A percentile compares a stretch with the other conserved stretches of the same genome.
Conservation (phyloP, 2,329 filamentous ascomycete genomes). For the Aspergillus felis region DNA sequence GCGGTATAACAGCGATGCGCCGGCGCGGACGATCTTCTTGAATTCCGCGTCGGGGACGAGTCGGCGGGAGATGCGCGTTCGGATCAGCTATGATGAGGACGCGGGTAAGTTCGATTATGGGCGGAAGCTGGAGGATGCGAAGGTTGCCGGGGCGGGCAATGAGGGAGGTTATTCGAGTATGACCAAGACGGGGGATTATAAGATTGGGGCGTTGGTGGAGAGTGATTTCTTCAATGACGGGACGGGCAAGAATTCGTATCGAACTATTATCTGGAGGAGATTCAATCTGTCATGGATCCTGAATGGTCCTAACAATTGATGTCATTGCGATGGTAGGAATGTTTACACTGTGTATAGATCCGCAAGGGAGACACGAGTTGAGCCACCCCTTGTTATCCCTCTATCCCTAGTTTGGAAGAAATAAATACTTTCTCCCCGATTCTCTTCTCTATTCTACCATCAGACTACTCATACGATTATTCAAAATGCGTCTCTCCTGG, state of each 20-base stretch:
- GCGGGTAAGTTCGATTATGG: constrained; percentile 4
- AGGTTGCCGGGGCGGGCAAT: background rate
- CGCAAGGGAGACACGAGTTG: background rate
- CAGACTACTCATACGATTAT: background rate
- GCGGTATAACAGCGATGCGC: constrained; percentile 3
- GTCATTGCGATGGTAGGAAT: background rate
- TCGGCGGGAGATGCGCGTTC: constrained; percentile 5
- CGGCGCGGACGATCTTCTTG: constrained; percentile 5
- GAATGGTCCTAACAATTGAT: constrained; percentile 6
- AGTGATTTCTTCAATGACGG: constrained; percentile 6
- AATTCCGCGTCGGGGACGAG: constrained; percentile 1
- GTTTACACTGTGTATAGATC: background rate
- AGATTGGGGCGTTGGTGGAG: constrained; percentile 6
- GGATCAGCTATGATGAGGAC: constrained; percentile 4
- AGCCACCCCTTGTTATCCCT: background rate
- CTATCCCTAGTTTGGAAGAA: background rate
- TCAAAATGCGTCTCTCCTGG: background rate
- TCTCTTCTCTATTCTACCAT: no score
- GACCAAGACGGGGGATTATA: constrained; percentile 5
- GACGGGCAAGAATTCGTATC: background rate
- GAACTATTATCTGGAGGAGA: constrained; percentile 4
- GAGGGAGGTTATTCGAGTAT: constrained; percentile 8
- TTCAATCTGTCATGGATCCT: constrained; percentile 10
- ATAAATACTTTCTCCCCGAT: background rate
- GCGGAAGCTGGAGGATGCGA: constrained; percentile 3